A percentile compares a stretch with the other conserved stretches of the same genome.
These are phyloP conservation scores for Mycena chlorophos DNA, from an alignment of 768 basidiomycete genomes.

Conservation along the genomic window DNA sequence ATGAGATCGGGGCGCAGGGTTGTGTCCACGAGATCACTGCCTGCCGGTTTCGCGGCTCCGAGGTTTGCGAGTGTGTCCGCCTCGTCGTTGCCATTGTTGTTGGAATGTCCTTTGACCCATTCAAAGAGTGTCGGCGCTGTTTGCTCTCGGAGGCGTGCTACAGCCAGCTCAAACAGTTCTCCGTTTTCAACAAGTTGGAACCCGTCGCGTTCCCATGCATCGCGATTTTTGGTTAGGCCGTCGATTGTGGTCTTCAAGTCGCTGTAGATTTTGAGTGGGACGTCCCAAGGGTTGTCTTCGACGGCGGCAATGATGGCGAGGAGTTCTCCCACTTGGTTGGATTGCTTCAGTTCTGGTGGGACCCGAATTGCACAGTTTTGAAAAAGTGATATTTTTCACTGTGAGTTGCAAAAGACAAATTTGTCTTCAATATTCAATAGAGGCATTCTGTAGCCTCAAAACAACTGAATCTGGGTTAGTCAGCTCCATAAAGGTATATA, in stretches of 20 bases:
- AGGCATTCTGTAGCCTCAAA: no score
- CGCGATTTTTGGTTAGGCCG: background rate
- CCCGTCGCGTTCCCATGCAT: background rate
- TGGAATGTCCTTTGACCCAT: slow-evolving; percentile 30
- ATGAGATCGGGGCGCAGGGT: background rate
- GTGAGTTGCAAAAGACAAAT: no score
- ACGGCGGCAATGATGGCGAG: slow-evolving; percentile 13
- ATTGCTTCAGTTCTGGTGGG: background rate
- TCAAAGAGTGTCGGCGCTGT: slow-evolving; percentile 20
- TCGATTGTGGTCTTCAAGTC: slow-evolving; percentile 5
- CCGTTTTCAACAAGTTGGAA: background rate
- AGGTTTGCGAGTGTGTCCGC: slow-evolving; percentile 21
- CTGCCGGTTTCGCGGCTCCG: slow-evolving; percentile 6
- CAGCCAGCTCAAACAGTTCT: background rate
- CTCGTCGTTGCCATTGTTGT: slow-evolving; percentile 18
- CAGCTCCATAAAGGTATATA: no score
- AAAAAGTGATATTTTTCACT: no score
- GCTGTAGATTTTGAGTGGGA: background rate
- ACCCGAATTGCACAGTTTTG: slow-evolving; percentile 17
- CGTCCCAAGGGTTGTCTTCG: background rate
- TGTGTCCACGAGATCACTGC: background rate
- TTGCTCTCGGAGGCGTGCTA: slow-evolving; percentile 7
- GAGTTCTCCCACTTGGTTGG: slow-evolving; percentile 24
- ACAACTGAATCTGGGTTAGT: no score
- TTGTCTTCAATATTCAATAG: no score